These are phyloP conservation scores for Neurospora terricola DNA, from an alignment of 495 filamentous ascomycete genomes.

Conservation along the genomic window DNA sequence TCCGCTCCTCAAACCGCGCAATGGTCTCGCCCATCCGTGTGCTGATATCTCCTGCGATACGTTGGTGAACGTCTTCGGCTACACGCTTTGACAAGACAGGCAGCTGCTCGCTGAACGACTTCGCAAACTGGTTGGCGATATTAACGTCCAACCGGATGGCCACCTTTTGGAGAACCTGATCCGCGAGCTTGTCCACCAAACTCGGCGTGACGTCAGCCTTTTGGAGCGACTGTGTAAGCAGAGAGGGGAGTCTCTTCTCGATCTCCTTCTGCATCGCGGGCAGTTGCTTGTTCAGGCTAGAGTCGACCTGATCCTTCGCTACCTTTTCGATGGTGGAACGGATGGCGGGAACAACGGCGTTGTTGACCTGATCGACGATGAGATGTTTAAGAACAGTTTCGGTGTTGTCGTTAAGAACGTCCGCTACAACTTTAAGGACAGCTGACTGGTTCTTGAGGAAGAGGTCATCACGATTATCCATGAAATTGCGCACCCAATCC, in stretches of 20 bases:
- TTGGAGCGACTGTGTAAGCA: slow-evolving; percentile 47
- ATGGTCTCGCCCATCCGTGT: slow-evolving; percentile 24
- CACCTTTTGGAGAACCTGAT: slow-evolving; percentile 57
- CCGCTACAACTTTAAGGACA: slow-evolving; percentile 75
- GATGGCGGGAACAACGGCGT: slow-evolving; percentile 49
- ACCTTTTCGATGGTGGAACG: slow-evolving; percentile 33
- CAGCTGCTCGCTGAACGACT: slow-evolving; percentile 50
- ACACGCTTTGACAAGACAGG: slow-evolving; percentile 52
- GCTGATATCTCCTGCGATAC: slow-evolving; percentile 21
- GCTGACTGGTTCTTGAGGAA: slow-evolving; percentile 31
- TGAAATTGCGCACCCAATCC: slow-evolving; percentile 24
- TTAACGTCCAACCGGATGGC: slow-evolving; percentile 57
- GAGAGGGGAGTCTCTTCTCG: slow-evolving; percentile 34
- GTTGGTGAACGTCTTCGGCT: slow-evolving; percentile 50
- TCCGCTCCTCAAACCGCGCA: slow-evolving; percentile 55
- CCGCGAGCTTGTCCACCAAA: slow-evolving; percentile 53
- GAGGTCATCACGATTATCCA: slow-evolving; percentile 19
- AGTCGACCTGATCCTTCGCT: slow-evolving; percentile 33
- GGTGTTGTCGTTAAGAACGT: slow-evolving; percentile 80
- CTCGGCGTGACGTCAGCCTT: slow-evolving; percentile 44
- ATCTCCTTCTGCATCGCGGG: slow-evolving; percentile 53
- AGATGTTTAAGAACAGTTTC: slow-evolving; percentile 68
- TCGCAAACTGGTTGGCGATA: slow-evolving; percentile 29
- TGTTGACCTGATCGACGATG: slow-evolving; percentile 55
- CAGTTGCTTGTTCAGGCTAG: slow-evolving; percentile 37